phyloP scores from a whole-genome alignment of 2,329 filamentous ascomycete genomes.

The Cryphonectria naterciae region DNA sequence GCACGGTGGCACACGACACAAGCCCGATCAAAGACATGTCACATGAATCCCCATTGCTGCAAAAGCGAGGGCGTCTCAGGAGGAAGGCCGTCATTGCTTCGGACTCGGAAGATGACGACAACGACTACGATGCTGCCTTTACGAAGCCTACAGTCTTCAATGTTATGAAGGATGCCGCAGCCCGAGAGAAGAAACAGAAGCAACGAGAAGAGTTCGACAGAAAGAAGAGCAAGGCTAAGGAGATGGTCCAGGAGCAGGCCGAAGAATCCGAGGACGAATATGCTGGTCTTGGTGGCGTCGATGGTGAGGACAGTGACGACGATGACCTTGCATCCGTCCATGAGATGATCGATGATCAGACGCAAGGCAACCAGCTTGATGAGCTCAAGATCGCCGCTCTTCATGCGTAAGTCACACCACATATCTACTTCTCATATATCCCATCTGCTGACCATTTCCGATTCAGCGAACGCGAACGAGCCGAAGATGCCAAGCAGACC shows the following conservation, averaged over 20 bases:
- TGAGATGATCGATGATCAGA: constrained; percentile 89
- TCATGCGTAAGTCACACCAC: constrained; percentile 74
- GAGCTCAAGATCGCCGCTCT: constrained; percentile 83
- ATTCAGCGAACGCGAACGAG: constrained; percentile 74
- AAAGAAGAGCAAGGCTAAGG: constrained; percentile 84
- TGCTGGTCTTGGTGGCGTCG: constrained; percentile 85
- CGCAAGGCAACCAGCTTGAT: constrained; percentile 74
- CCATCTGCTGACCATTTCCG: constrained; percentile 11
- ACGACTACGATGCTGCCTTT: constrained; percentile 42
- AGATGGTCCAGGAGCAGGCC: constrained; percentile 89
- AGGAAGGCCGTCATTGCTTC: constrained; percentile 43
- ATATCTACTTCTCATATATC: constrained; percentile 24
- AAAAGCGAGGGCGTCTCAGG: constrained; percentile 60
- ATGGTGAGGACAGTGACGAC: constrained; percentile 83
- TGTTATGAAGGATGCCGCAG: constrained; percentile 69
- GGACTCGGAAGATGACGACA: constrained; percentile 32
- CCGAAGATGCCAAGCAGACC: constrained; percentile 82
- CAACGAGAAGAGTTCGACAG: constrained; percentile 69
- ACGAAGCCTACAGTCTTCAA: constrained; percentile 60
- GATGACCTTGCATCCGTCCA: constrained; percentile 73
- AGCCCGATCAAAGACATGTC: constrained; percentile 42
- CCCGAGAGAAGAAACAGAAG: constrained; percentile 54
- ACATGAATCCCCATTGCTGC: constrained; percentile 68
- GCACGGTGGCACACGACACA: constrained; percentile 63
- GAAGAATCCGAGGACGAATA: constrained; percentile 99